Percentiles rank a stretch among this genome's conserved stretches.
Evolutionary conservation across 495 filamentous ascomycete species (phyloP).

Genomic region (Penicillium simplicissimum): DNA sequence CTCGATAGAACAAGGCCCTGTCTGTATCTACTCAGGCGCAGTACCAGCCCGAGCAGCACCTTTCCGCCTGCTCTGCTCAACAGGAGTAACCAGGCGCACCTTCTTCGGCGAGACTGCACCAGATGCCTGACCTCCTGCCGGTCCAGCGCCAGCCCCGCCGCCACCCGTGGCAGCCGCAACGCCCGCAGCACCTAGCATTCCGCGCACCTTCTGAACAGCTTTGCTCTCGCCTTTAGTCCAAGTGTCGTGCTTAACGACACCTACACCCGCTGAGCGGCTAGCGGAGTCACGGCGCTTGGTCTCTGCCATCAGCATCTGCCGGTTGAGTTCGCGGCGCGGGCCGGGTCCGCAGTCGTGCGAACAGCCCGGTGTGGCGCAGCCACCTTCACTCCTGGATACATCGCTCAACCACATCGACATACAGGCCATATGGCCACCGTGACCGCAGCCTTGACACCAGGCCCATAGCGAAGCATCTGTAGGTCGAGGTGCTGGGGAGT

Average conservation of each 20-base stretch:
- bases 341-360: constrained; percentile 72
- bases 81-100: constrained; percentile 46
- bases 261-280: constrained; percentile 36
- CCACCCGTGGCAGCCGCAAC: constrained; percentile 26
- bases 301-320: constrained; percentile 33
- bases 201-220: constrained; percentile 50
- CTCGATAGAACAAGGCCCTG: not conserved
- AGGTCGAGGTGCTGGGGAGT: constrained; percentile 28
- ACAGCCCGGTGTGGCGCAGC: constrained; percentile 72
- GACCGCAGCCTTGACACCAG: constrained; percentile 73
- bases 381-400: constrained; percentile 60
- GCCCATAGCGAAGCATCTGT: constrained; percentile 56
- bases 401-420: constrained; percentile 66
- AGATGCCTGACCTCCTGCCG: constrained; percentile 22
- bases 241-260: constrained; percentile 45
- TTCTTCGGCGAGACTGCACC: constrained; percentile 46
- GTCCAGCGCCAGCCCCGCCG: constrained; percentile 24
- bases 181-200: constrained; percentile 43
- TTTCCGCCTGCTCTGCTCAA: constrained; percentile 39
- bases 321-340: constrained; percentile 51
- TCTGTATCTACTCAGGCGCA: constrained; percentile 3
- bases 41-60: constrained; percentile 28
- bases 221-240: constrained; percentile 47
- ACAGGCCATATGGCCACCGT: constrained; percentile 72
- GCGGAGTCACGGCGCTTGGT: constrained; percentile 42